Evolutionary conservation across 805 yeast genomes (phyloP).

Genomic region (Saccharomycopsis sp.): DNA sequence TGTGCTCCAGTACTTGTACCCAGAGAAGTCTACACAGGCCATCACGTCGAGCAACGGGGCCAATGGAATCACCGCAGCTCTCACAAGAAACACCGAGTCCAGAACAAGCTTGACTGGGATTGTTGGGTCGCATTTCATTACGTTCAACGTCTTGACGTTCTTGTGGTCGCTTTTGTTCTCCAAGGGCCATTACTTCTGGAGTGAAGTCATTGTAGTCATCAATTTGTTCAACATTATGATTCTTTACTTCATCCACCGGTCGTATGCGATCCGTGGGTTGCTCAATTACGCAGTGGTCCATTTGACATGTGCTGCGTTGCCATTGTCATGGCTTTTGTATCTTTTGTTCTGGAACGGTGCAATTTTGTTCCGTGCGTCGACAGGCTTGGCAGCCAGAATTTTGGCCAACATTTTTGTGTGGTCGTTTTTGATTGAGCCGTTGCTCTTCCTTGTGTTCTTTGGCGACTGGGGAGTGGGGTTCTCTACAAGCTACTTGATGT

Average conservation of each 20-base stretch:
- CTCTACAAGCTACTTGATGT: constrained; percentile 46
- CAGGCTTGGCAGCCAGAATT: constrained; percentile 52
- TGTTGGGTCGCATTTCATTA: constrained; percentile 56
- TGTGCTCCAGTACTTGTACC: constrained; percentile 39
- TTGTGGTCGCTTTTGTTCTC: constrained; percentile 61
- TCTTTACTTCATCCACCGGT: constrained; percentile 51
- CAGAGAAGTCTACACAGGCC: constrained; percentile 23
- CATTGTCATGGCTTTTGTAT: constrained; percentile 68
- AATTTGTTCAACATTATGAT: constrained; percentile 55
- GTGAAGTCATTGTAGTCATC: constrained; percentile 51
- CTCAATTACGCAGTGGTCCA: constrained; percentile 53
- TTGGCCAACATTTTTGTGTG: constrained; percentile 70
- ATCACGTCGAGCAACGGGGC: constrained; percentile 7
- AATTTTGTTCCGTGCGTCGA: constrained; percentile 52
- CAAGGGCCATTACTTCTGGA: constrained; percentile 47
- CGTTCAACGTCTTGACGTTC: constrained; percentile 54
- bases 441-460: constrained; percentile 46
- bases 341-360: constrained; percentile 85
- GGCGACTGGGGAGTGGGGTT: constrained; percentile 70
- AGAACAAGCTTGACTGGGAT: constrained; percentile 29
- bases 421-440: constrained; percentile 67
- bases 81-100: constrained; percentile 10
- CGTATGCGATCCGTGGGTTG: constrained; percentile 48
- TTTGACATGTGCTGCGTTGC: constrained; percentile 59
- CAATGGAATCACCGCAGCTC: background rate